Evolutionary conservation across 78 protist species (phyloP).

Genomic region (Capsaspora owczarzaki): DNA sequence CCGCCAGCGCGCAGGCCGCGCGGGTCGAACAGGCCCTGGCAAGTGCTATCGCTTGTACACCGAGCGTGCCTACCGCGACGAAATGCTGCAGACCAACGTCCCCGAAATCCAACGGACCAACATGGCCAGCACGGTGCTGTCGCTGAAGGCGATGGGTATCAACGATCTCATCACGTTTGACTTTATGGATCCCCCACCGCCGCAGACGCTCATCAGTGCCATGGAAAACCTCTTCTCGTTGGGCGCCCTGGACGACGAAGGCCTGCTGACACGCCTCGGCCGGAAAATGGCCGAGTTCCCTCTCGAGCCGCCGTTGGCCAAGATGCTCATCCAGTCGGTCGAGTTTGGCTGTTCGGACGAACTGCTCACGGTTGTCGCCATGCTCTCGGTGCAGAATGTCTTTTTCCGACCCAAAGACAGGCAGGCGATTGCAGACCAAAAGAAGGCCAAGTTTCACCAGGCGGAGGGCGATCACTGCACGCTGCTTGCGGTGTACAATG

Average conservation of each 20-base stretch:
- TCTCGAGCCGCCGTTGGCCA: constrained; percentile 90
- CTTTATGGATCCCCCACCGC: constrained; percentile 98
- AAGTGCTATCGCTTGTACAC: constrained; percentile 98
- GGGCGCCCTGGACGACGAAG: constrained; percentile 96
- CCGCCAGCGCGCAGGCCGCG: constrained; percentile 91
- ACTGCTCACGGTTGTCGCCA: constrained; percentile 90
- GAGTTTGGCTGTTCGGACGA: constrained; percentile 94
- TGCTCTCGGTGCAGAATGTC: constrained; percentile 84
- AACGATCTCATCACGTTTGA: constrained; percentile 91
- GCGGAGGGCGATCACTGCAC: constrained; percentile 97
- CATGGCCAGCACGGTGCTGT: constrained; percentile 78
- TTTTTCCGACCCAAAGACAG: constrained; percentile 96
- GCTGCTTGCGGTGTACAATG: constrained; percentile 83
- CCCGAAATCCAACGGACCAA: constrained; percentile 99
- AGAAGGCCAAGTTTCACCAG: constrained; percentile 81
- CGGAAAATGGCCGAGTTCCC: constrained; percentile 98
- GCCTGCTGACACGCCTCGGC: constrained; percentile 93
- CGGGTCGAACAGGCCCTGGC: constrained; percentile 89
- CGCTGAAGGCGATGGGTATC: constrained; percentile 90
- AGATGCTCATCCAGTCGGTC: constrained; percentile 64
- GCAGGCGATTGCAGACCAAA: constrained; percentile 91
- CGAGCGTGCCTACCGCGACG: constrained; percentile 86
- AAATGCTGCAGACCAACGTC: constrained; percentile 83
- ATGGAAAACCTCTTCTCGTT: constrained; percentile 76
- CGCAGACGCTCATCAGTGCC: constrained; percentile 75